Base-by-base conservation (phyloP, 192 early-diverging fungal species). In the Ambispora gerdemannii region DNA sequence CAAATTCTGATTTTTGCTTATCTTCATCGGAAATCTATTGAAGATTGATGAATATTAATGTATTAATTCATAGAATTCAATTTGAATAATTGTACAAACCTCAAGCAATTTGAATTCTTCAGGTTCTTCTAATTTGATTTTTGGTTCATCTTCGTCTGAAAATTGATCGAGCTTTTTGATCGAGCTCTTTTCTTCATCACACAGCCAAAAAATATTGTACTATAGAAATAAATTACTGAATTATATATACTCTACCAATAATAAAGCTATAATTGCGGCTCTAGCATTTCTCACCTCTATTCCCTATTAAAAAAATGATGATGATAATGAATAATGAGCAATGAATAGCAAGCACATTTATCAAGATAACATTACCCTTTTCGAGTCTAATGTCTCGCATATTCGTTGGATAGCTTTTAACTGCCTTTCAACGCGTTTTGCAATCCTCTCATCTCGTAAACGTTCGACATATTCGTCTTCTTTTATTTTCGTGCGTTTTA, bases 341-440 rank as follows among this genome's bases (percentile, higher is more conserved):
- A 65, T 22, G 17, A 49, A 47, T 50, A 31, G 6, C 24, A 65
- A 50, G 20, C 19, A 3, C 24, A 25, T 32, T 60, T 30, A 63
- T 7, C 4, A 4, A 30, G 30, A 27, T 27, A 0, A 50, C 10
- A 49, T 10, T 31, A 70, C 78, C 49, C 72, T 63, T 32, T 69
- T 72, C 27, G 66, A 63, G 38, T 82, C 80, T 22, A 79, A 67
- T 22, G 64, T 73, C 43, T 79, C 53, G 50, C 75, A 77, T 27
- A 82, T 34, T 4, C n/a, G 51, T 30, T 59, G 73, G 0, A 73
- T 50, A 7, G 76, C 73, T 15, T 50, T 61, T 4, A 77, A 59
- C 30, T 71, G 73, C 17, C 64, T 56, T 13, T 50, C 19, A 0
- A 70, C 31, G 24, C 71, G 38, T 27, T 52, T 72, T 28, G 79